Percentiles rank a stretch among this genome's conserved stretches.
phyloP scores from a whole-genome alignment of 257 asterid species.

The Nemophila menziesii region DNA sequence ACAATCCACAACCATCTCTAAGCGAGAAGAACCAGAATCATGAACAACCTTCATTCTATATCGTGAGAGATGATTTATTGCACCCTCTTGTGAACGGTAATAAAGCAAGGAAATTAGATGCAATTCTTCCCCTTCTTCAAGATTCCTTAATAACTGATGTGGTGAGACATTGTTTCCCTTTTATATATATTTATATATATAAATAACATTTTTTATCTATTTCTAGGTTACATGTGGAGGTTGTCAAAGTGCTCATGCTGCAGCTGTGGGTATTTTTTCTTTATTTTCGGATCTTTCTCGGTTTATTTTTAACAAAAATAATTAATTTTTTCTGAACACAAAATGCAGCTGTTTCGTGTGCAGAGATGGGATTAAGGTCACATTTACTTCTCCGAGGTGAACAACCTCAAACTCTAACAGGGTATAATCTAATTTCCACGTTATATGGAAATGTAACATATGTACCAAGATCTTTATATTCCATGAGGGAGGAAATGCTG shows the following conservation, averaged over 20 bases:
- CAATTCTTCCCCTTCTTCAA: constrained; percentile 73
- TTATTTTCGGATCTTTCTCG: not conserved
- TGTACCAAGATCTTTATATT: constrained; percentile 60
- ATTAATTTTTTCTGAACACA: constrained; percentile 17
- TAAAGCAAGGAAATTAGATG: constrained; percentile 84
- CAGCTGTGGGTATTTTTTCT: constrained; percentile 65
- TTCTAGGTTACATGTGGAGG: constrained; percentile 97
- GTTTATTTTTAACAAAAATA: constrained; percentile 3
- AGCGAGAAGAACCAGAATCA: constrained; percentile 23
- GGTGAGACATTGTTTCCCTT: constrained; percentile 32
- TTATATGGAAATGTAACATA: constrained; percentile 63
- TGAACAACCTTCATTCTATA: constrained; percentile 42
- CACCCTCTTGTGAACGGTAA: constrained; percentile 92
- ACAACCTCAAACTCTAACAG: constrained; percentile 73
- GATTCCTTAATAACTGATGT: constrained; percentile 60
- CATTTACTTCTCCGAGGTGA: constrained; percentile 92
- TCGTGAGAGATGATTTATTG: constrained; percentile 80
- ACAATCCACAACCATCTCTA: constrained; percentile 28
- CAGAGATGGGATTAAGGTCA: constrained; percentile 79
- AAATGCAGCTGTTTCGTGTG: constrained; percentile 74
- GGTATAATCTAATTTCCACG: constrained; percentile 67
- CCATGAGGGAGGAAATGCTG: constrained; percentile 77
- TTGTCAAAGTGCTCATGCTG: constrained; percentile 94
- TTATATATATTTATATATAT: not conserved
- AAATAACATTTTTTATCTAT: constrained; percentile 1